Evolutionary conservation across 2,329 filamentous ascomycete species (phyloP).

Genomic region (Iodosphaeria phyllophila): DNA sequence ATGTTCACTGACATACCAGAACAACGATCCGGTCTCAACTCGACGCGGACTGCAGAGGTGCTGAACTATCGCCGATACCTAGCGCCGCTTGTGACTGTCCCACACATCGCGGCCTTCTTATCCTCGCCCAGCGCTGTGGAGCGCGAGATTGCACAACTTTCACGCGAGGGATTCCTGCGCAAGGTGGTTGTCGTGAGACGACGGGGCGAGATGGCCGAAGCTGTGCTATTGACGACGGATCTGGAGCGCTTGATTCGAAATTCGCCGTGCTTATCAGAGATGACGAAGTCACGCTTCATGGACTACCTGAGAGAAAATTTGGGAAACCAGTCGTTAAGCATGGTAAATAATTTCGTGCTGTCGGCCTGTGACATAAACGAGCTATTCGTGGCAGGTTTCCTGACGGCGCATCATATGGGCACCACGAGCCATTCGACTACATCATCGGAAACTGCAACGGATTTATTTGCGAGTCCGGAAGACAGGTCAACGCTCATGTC

Average conservation of each 20-base stretch:
- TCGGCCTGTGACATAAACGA: slow-evolving; percentile 15
- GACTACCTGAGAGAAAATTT: slow-evolving; percentile 30
- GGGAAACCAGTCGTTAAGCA: slow-evolving; percentile 21
- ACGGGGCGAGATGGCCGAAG: slow-evolving; percentile 42
- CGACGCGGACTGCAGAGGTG: slow-evolving; percentile 41
- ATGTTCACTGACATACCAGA: slow-evolving; percentile 49
- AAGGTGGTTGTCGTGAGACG: slow-evolving; percentile 46
- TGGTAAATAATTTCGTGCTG: slow-evolving; percentile 15
- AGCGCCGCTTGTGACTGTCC: slow-evolving; percentile 44
- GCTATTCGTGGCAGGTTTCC: slow-evolving; percentile 46
- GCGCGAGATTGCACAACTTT: slow-evolving; percentile 44
- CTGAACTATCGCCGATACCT: slow-evolving; percentile 39
- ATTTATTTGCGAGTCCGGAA: slow-evolving; percentile 28
- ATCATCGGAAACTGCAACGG: slow-evolving; percentile 14
- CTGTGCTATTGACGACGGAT: slow-evolving; percentile 37
- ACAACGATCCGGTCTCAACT: slow-evolving; percentile 39
- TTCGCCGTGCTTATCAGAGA: slow-evolving; percentile 17
- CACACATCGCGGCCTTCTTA: slow-evolving; percentile 47
- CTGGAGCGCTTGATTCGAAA: slow-evolving; percentile 28
- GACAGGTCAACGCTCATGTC: slow-evolving; percentile 37
- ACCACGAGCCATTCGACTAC: slow-evolving; percentile 14
- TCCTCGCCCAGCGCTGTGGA: slow-evolving; percentile 44
- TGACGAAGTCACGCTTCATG: slow-evolving; percentile 30
- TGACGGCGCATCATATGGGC: slow-evolving; percentile 30
- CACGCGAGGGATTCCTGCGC: slow-evolving; percentile 34